A percentile compares a stretch with the other conserved stretches of the same genome.
These are phyloP conservation scores for Sistotremastrum suecicum DNA, from an alignment of 768 basidiomycete species.

Conservation along the genomic window DNA sequence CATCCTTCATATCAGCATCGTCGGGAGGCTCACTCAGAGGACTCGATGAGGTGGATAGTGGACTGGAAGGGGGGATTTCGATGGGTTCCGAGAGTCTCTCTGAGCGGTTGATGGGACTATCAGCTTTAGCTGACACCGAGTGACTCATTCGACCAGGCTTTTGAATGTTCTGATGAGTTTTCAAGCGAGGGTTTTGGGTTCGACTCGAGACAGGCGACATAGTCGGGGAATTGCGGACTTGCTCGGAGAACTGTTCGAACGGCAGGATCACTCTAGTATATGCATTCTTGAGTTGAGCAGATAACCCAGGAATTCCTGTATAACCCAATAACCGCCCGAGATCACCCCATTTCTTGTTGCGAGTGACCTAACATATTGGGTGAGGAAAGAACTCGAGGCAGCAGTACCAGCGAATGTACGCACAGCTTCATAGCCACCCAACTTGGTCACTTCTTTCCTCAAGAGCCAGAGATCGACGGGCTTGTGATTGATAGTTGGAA, in stretches of 20 bases:
- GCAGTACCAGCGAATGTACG: constrained; percentile 14
- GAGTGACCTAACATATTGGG: constrained; percentile 47
- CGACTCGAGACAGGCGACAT: constrained; percentile 24
- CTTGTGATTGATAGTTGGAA: constrained; percentile 88
- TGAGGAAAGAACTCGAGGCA: not conserved
- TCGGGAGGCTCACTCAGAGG: constrained; percentile 71
- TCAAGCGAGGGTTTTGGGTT: constrained; percentile 35
- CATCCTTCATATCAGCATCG: constrained; percentile 49
- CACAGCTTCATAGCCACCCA: constrained; percentile 83
- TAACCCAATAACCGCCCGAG: constrained; percentile 75
- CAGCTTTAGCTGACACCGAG: constrained; percentile 10
- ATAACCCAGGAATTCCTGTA: constrained; percentile 66
- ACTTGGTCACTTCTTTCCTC: constrained; percentile 78
- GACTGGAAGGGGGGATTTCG: constrained; percentile 55
- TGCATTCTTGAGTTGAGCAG: constrained; percentile 78
- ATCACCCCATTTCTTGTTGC: constrained; percentile 77
- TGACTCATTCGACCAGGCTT: constrained; percentile 28
- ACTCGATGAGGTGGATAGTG: constrained; percentile 65
- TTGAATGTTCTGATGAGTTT: constrained; percentile 38
- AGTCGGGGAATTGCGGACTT: constrained; percentile 51
- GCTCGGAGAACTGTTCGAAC: constrained; percentile 83
- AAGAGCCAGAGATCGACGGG: constrained; percentile 88
- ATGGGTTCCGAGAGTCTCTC: constrained; percentile 18
- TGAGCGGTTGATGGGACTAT: constrained; percentile 6
- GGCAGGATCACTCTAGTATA: constrained; percentile 87